These are phyloP conservation scores for Sclerotinia sclerotiorum DNA, from an alignment of 2,329 filamentous ascomycete species.

Conservation along the genomic window DNA sequence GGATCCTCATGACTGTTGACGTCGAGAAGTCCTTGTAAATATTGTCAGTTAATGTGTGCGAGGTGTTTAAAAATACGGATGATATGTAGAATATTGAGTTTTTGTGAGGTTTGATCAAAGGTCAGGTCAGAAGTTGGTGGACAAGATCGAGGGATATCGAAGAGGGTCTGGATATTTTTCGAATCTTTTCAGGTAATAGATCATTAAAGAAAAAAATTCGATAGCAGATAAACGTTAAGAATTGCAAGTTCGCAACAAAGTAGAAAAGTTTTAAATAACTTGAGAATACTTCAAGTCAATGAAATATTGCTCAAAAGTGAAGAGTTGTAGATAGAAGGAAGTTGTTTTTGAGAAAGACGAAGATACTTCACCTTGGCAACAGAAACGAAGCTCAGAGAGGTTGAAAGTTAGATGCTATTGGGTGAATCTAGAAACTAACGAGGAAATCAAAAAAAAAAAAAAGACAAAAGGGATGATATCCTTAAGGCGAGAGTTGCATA, in stretches of 20 bases:
- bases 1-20: conserved; percentile 18
- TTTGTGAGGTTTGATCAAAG: background rate
- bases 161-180: background rate
- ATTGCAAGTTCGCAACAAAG: background rate
- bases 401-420: background rate
- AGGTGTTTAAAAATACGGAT: background rate
- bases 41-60: background rate
- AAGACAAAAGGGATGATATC: background rate
- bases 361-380: too few species aligned
- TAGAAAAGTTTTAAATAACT: background rate
- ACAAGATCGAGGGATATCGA: background rate
- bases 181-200: background rate
- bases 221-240: background rate
- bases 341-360: background rate
- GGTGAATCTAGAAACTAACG: background rate
- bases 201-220: background rate
- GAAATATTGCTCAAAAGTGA: background rate
- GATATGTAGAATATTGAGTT: too few species aligned
- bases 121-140: background rate
- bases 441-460: background rate
- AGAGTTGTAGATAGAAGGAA: background rate
- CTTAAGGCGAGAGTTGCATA: background rate
- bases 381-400: background rate
- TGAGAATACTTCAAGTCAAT: background rate
- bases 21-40: background rate